Percentiles rank a stretch among this genome's conserved stretches.
Conservation (phyloP, 768 basidiomycete species). For the Boletus rubescentipes region DNA sequence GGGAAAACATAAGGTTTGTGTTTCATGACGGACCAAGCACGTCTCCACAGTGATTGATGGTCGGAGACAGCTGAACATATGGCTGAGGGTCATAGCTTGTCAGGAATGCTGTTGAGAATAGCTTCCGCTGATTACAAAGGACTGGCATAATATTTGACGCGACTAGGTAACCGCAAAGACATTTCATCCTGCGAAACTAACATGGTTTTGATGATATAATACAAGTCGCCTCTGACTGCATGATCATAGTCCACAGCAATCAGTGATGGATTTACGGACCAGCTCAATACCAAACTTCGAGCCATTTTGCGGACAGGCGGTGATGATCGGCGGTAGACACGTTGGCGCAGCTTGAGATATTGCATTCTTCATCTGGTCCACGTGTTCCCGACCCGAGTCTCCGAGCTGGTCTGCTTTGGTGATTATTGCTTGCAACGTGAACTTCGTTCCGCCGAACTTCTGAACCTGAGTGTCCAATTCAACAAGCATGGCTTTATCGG, state of each 20-base stretch:
- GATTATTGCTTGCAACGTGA: conserved; percentile 69
- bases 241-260: conserved; percentile 50
- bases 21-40: background rate
- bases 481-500: conserved; percentile 61
- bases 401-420: conserved; percentile 64
- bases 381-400: conserved; percentile 32
- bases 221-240: background rate
- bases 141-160: background rate
- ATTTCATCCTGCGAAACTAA: background rate
- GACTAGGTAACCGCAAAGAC: background rate
- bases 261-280: conserved; percentile 55
- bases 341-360: conserved; percentile 56
- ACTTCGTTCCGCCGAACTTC: conserved; percentile 39
- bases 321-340: conserved; percentile 66
- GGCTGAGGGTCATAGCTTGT: background rate
- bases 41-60: background rate
- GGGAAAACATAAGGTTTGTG: background rate
- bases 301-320: conserved; percentile 46
- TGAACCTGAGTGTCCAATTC: conserved; percentile 39
- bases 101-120: background rate
- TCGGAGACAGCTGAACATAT: background rate
- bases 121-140: background rate
- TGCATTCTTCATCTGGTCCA: conserved; percentile 45
- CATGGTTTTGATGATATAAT: background rate
- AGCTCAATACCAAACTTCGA: conserved; percentile 56